These are phyloP conservation scores for Microcera coccophila DNA, from an alignment of 2,329 filamentous ascomycete species.

Conservation along the genomic window DNA sequence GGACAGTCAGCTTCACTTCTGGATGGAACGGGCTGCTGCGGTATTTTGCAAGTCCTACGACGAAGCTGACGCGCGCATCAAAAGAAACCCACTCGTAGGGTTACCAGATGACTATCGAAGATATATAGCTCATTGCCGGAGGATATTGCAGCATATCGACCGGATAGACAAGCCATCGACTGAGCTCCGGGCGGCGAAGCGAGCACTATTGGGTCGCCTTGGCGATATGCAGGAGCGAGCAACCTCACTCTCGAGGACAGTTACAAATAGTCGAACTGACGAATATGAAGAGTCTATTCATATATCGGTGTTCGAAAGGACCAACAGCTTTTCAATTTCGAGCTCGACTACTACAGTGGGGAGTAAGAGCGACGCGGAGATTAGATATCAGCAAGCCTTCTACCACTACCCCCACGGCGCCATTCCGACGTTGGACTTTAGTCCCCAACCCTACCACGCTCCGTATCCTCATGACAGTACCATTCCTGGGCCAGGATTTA, in stretches of 20 bases:
- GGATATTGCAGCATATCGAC: conserved; percentile 19
- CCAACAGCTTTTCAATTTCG: conserved; percentile 17
- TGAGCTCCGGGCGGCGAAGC: conserved; percentile 11
- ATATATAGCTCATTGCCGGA: conserved; percentile 20
- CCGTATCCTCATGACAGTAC: conserved; percentile 19
- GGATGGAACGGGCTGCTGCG: conserved; percentile 22
- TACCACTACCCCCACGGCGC: background rate
- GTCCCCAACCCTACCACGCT: conserved; percentile 12
- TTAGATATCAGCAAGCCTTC: background rate
- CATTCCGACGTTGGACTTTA: conserved; percentile 9
- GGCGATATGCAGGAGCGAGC: conserved; percentile 16
- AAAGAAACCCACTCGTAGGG: conserved; percentile 14
- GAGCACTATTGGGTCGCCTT: conserved; percentile 13
- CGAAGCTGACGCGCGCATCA: conserved; percentile 14
- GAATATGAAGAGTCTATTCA: conserved; percentile 14
- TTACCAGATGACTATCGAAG: conserved; percentile 23
- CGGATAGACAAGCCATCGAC: conserved; percentile 13
- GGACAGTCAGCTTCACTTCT: conserved; percentile 18
- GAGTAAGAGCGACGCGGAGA: conserved; percentile 4
- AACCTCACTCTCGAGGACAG: conserved; percentile 13
- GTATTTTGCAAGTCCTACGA: conserved; percentile 23
- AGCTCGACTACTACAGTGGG: conserved; percentile 15
- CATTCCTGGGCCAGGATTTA: conserved; percentile 13
- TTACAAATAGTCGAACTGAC: conserved; percentile 11
- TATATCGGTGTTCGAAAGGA: conserved; percentile 24